These are phyloP conservation scores for Striga asiatica DNA, from an alignment of 257 asterid genomes.

Conservation along the genomic window DNA sequence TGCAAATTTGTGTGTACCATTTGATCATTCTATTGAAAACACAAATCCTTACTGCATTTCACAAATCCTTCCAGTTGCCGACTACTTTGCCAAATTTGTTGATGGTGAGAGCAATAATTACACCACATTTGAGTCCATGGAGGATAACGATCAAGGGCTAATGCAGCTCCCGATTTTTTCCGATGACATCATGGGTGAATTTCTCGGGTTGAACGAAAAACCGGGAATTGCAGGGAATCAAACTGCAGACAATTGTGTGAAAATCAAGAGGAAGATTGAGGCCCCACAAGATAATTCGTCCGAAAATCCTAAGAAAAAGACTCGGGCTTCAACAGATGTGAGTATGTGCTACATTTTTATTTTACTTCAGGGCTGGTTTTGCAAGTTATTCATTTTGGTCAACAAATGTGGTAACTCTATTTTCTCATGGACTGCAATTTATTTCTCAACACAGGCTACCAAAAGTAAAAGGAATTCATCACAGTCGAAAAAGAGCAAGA, in stretches of 20 bases:
- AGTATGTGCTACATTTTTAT: too few relatives aligned
- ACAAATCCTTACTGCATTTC: conserved; percentile 27
- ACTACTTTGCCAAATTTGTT: background rate
- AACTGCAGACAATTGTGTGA: background rate
- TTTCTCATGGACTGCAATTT: background rate
- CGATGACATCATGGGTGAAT: background rate
- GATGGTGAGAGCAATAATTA: background rate
- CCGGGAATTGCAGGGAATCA: background rate
- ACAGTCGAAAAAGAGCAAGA: conserved; percentile 36
- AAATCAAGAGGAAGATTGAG: background rate
- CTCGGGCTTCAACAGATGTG: background rate
- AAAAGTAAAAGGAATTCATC: conserved; percentile 19
- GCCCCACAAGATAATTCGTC: background rate
- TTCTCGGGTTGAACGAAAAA: background rate
- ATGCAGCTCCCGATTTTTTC: background rate
- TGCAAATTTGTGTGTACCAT: background rate
- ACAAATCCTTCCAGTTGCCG: conserved; percentile 16
- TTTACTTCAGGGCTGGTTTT: background rate
- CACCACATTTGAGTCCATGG: conserved; percentile 19
- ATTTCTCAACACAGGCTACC: conserved; percentile 23
- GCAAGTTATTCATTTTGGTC: background rate
- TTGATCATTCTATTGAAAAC: background rate
- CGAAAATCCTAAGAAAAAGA: background rate
- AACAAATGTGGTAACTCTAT: background rate
- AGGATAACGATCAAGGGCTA: background rate